Evolutionary conservation across 768 basidiomycete species (phyloP), one percentile per base, ranked within the genome.

Genomic region (Chalciporus piperatus): DNA sequence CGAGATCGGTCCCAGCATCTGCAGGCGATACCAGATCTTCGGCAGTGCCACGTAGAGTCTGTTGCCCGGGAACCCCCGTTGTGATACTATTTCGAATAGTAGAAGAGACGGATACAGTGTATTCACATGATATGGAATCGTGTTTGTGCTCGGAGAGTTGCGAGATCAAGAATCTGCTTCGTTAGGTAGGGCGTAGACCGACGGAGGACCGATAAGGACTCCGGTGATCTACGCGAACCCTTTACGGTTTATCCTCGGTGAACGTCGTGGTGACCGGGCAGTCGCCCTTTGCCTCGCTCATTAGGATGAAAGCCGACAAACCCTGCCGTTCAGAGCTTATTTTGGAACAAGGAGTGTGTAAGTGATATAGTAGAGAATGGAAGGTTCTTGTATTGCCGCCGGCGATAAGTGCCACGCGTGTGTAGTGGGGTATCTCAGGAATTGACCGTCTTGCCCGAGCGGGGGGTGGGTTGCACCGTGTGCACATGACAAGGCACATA

Each of bases 11-110:
- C 92, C 92, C 13, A 91, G 88, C 66, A 93, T 95, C 60, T 92
- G 89, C 72, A 81, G 92, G 65, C 80, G 92, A 54, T 95, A 94
- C 77, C 88, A 92, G 70, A 94, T 95, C 59, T 95, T 95, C 62
- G 92, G 92, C 54, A 91, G 88, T 63, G 89, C 88, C 39, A 89
- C 87, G 33, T 90, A 81, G 59, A 51, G 25, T 33, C 7, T 17
- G 19, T 23, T 35, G 11, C 6, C 19, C 16, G 14, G 17, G 3
- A 16, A 37, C 5, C 16, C n/a, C 35, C 16, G 7, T n/a, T 37
- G 11, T 13, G n/a, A 16, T n/a, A 37, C 14, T 10, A 39, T 39
- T 39, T 17, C 38, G 17, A 16, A 4, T 6, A 37, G 32, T 32
- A 32, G 32, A 10, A 12, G 32, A 32, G 32, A 32, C 11, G 11